phyloP scores from a whole-genome alignment of 108 stramenopile species.

The Schizochytrium sp. region DNA sequence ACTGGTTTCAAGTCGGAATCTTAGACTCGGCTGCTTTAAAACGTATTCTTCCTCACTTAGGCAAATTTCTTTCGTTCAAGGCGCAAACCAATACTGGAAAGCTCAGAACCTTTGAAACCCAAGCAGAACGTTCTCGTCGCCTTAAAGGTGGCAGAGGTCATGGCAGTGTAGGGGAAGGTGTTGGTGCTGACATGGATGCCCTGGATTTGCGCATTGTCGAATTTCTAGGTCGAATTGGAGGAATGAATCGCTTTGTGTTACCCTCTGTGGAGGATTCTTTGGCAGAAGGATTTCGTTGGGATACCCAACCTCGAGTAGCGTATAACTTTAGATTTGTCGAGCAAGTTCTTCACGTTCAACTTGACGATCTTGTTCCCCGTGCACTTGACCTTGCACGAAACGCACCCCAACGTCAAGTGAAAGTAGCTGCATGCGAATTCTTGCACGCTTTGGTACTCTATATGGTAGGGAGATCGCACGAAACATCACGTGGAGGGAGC shows the following conservation, averaged over 20 bases:
- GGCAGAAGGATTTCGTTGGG: constrained; percentile 14
- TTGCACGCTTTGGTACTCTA: constrained; percentile 18
- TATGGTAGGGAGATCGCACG: neutral
- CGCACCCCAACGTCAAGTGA: constrained; percentile 20
- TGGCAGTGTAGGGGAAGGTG: neutral
- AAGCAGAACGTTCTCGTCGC: neutral
- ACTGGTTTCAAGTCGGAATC: constrained; percentile 12
- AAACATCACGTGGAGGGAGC: neutral
- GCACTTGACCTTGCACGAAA: constrained; percentile 16
- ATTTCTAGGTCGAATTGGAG: constrained; percentile 35
- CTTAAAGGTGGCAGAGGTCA: neutral
- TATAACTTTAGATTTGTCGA: neutral
- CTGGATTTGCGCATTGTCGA: constrained; percentile 30
- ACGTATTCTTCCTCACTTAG: constrained; percentile 20
- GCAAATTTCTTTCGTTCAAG: constrained; percentile 27
- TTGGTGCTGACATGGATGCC: neutral
- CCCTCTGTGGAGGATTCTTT: constrained; percentile 15
- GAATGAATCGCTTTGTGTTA: constrained; percentile 48
- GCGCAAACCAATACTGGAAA: neutral
- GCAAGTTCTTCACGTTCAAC: neutral
- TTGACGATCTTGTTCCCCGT: constrained; percentile 16
- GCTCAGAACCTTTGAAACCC: neutral
- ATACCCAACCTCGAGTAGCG: neutral
- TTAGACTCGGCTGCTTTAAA: neutral
- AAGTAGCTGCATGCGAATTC: constrained; percentile 39